A percentile compares a stretch with the other conserved stretches of the same genome.
Evolutionary conservation across 257 asterid species (phyloP).

Genomic region (Buddleja alternifolia): DNA sequence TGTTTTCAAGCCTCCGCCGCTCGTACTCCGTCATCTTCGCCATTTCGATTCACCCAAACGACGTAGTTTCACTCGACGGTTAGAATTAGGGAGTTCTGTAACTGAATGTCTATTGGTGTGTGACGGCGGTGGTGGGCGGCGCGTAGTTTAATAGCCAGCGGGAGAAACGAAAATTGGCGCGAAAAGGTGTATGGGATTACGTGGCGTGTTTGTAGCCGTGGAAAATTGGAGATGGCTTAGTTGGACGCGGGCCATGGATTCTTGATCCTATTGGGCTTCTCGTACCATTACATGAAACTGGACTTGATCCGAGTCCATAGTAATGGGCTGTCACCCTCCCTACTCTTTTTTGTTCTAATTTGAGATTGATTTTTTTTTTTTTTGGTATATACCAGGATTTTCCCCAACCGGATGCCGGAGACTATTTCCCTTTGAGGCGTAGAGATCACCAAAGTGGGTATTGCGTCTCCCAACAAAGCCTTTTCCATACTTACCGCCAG

Average conservation of each 20-base stretch:
- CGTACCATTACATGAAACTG: no score
- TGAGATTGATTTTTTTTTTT: no score
- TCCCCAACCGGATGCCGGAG: no score
- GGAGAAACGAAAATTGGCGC: constrained; percentile 31
- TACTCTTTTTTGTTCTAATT: no score
- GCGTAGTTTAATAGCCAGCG: background rate
- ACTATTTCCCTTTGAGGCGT: no score
- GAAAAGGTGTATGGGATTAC: constrained; percentile 24
- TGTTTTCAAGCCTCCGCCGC: constrained; percentile 79
- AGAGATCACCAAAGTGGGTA: no score
- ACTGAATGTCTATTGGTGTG: background rate
- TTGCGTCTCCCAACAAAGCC: no score
- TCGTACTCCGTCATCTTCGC: constrained; percentile 73
- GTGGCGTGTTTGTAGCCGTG: constrained; percentile 28
- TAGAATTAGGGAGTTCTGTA: no score
- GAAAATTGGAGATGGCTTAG: no score
- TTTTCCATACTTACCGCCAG: no score
- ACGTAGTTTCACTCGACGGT: background rate
- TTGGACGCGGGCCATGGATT: background rate
- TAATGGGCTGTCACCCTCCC: no score
- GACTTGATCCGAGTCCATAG: background rate
- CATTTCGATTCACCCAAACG: constrained; percentile 35
- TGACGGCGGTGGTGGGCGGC: constrained; percentile 14
- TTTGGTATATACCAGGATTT: no score
- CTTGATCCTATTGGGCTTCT: background rate